A percentile compares a stretch with the other conserved stretches of the same genome.
phyloP scores from a whole-genome alignment of 2,329 filamentous ascomycete species.

The Diaporthe sp. region DNA sequence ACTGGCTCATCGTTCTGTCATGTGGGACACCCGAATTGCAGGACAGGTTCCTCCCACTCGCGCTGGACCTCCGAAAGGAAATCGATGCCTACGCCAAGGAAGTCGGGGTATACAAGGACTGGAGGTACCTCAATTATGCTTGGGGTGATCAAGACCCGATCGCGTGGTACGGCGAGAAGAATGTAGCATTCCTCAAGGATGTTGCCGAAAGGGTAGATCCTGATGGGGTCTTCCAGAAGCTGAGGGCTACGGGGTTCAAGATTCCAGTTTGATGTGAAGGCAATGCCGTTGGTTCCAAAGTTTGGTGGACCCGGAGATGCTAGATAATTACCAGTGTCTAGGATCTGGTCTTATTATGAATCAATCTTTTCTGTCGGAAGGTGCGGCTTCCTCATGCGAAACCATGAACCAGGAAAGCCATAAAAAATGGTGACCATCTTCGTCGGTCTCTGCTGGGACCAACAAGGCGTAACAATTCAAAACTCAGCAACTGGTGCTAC shows the following conservation, averaged over 20 bases:
- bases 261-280: background rate
- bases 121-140: slow-evolving; percentile 33
- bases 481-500: too few relatives aligned
- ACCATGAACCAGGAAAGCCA: too few relatives aligned
- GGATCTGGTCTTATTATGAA: too few relatives aligned
- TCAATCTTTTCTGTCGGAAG: too few relatives aligned
- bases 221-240: slow-evolving; percentile 8
- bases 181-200: slow-evolving; percentile 8
- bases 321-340: too few relatives aligned
- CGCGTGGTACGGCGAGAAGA: slow-evolving; percentile 19
- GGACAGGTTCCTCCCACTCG: background rate
- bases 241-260: slow-evolving; percentile 7
- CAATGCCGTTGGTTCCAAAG: too few relatives aligned
- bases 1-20: slow-evolving; percentile 3
- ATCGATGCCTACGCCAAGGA: background rate
- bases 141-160: slow-evolving; percentile 30
- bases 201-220: slow-evolving; percentile 5
- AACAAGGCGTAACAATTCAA: too few relatives aligned
- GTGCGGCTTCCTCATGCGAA: too few relatives aligned
- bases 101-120: slow-evolving; percentile 5
- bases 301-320: too few relatives aligned
- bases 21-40: background rate
- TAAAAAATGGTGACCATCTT: too few relatives aligned
- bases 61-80: background rate
- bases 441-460: too few relatives aligned